phyloP scores from a whole-genome alignment of 208 protist genomes.

The Crithidia fasciculata region DNA sequence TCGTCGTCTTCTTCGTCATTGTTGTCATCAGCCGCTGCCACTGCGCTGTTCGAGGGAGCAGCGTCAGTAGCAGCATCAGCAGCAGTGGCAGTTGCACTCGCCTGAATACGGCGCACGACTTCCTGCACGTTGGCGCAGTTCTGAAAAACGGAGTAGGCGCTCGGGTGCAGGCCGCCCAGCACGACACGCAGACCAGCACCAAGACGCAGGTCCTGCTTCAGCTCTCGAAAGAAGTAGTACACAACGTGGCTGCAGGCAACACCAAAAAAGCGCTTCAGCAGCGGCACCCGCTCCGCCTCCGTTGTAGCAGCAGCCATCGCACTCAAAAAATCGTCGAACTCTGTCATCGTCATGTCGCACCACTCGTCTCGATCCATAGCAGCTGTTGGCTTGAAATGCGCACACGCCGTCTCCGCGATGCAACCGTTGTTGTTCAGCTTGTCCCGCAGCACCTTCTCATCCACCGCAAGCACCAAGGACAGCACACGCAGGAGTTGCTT shows the following conservation, averaged over 20 bases:
- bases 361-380: conserved; percentile 32
- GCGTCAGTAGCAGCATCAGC: background rate
- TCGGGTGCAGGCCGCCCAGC: conserved; percentile 44
- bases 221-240: conserved; percentile 47
- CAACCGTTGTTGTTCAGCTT: conserved; percentile 68
- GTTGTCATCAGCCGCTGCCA: background rate
- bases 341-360: conserved; percentile 35
- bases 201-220: conserved; percentile 48
- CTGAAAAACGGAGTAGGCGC: conserved; percentile 49
- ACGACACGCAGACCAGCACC: conserved; percentile 46
- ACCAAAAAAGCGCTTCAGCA: conserved; percentile 35
- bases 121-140: conserved; percentile 53
- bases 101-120: conserved; percentile 41
- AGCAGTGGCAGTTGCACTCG: conserved; percentile 12
- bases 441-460: conserved; percentile 45
- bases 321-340: conserved; percentile 44
- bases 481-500: conserved; percentile 77
- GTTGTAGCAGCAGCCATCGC: conserved; percentile 24
- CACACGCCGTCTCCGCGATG: conserved; percentile 61
- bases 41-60: background rate
- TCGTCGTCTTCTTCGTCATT: background rate
- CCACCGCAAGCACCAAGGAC: conserved; percentile 34
- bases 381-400: conserved; percentile 38
- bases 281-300: conserved; percentile 36
- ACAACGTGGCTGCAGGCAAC: conserved; percentile 33